phyloP scores from a whole-genome alignment of 2,329 filamentous ascomycete genomes.

The Phymatotrichopsis omnivora region DNA sequence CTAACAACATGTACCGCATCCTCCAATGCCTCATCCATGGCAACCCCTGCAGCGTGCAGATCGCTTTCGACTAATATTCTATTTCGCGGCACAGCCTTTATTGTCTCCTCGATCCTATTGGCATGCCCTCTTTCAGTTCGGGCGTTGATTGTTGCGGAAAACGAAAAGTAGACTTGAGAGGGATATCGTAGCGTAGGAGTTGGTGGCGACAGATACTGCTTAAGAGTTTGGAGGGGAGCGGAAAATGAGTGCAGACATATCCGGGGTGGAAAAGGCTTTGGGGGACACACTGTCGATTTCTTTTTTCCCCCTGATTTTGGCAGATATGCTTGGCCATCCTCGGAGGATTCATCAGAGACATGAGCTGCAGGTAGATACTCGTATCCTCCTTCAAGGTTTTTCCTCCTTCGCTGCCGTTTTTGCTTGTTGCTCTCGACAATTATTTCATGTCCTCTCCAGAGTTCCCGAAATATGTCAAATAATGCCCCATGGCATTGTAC shows the following conservation, averaged over 20 bases:
- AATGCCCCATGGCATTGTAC: conserved; percentile 67
- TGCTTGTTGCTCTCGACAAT: conserved; percentile 51
- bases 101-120: conserved; percentile 51
- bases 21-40: conserved; percentile 70
- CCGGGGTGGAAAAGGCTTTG: conserved; percentile 62
- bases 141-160: conserved; percentile 73
- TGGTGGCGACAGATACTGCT: conserved; percentile 62
- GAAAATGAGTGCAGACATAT: conserved; percentile 94
- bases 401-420: conserved; percentile 35
- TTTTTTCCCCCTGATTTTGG: conserved; percentile 25
- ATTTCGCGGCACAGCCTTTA: conserved; percentile 65
- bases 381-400: conserved; percentile 37
- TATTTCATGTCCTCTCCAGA: conserved; percentile 62
- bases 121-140: conserved; percentile 37
- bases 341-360: conserved; percentile 37
- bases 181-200: conserved; percentile 64
- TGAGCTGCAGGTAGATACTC: conserved; percentile 25
- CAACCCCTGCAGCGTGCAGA: conserved; percentile 66
- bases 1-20: conserved; percentile 69
- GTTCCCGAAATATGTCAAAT: conserved; percentile 52
- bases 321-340: conserved; percentile 35
- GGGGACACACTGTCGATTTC: conserved; percentile 12
- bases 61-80: conserved; percentile 83
- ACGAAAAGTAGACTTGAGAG: conserved; percentile 72
- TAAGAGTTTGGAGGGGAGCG: conserved; percentile 61